Evolutionary conservation across 2,329 filamentous ascomycete species (phyloP), one percentile per base, ranked within the genome.

Genomic region (Fusarium marasasianum): DNA sequence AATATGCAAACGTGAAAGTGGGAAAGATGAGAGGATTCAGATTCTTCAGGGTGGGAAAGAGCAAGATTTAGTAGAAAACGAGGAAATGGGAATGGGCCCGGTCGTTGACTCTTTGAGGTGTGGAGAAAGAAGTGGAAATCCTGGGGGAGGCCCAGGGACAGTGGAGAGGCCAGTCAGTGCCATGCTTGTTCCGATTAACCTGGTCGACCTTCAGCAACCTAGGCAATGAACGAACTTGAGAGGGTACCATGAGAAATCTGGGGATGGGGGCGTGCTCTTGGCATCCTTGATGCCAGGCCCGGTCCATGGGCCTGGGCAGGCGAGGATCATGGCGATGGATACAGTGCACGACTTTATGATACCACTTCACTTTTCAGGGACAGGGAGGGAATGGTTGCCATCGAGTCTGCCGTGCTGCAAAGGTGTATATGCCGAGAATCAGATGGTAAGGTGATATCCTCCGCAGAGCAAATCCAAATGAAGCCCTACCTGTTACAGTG

Each of bases 81-180:
- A 78, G 75, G 72, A 70, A 74, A 66, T 63, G 66, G 74, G 73
- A 71, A 67, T 66, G 67, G 74, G 61, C 38, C 58, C 41, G 51
- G 64, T 50, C 43, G 56, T 54, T 50, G 44, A 54, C 37, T 43
- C 61, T 55, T 50, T 64, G 61, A 66, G 67, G 60, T 78, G 76
- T 78, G 76, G 76, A 78, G 76, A 73, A 72, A 67, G 65, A 76
- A 75, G 71, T 75, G 70, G 74, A 75, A 78, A 78, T 78, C 77
- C 76, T 77, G 76, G 76, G 76, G 76, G 76, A 78, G 71, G 65
- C 43, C 74, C 63, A 74, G 76, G 76, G 57, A 62, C 64, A 69
- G 74, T 76, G 69, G 65, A 64, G 65, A 58, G 66, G 74, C 65
- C 72, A 68, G 55, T 70, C 72, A 68, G 57, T 70, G 58, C 64